phyloP scores from a whole-genome alignment of 2,329 filamentous ascomycete genomes.

The Verticillium zaregamsianum region DNA sequence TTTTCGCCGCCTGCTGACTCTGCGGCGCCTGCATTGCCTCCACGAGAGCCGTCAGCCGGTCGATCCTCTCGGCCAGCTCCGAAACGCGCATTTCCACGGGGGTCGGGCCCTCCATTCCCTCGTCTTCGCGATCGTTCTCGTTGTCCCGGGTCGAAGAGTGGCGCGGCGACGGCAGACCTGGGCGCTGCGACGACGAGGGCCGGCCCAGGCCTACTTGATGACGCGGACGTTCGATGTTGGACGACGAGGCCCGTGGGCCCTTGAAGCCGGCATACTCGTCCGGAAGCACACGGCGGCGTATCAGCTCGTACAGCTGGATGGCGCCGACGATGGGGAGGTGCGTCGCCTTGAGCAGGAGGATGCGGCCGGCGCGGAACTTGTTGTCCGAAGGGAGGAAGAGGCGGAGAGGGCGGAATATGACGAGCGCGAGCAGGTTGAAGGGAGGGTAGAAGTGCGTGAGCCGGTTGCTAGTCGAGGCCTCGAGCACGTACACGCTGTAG shows the following conservation, averaged over 20 bases:
- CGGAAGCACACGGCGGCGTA: constrained; percentile 32
- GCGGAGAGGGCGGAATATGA: constrained; percentile 68
- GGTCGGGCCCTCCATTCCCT: constrained; percentile 30
- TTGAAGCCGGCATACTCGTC: constrained; percentile 46
- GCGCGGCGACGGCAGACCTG: constrained; percentile 16
- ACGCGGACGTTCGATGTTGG: constrained; percentile 17
- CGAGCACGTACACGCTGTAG: constrained; percentile 62
- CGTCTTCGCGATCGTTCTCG: constrained; percentile 24
- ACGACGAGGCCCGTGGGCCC: constrained; percentile 32
- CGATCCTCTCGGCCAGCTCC: constrained; percentile 55
- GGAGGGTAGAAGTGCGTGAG: constrained; percentile 66
- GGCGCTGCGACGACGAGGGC: constrained; percentile 18
- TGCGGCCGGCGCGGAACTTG: constrained; percentile 58
- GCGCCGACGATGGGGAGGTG: constrained; percentile 65
- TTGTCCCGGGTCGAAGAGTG: constrained; percentile 10
- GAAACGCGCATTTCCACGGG: constrained; percentile 46
- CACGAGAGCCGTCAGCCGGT: constrained; percentile 50
- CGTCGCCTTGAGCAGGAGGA: constrained; percentile 58
- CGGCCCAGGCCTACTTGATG: constrained; percentile 15
- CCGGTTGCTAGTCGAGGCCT: constrained; percentile 64
- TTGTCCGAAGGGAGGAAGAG: constrained; percentile 61
- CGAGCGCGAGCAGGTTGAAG: constrained; percentile 69
- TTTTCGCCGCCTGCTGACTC: not conserved
- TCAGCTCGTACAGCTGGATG: constrained; percentile 64
- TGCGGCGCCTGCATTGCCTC: constrained; percentile 40